These are phyloP conservation scores for Globisporangium emineosum DNA, from an alignment of 352 stramenopile species.

Conservation along the genomic window DNA sequence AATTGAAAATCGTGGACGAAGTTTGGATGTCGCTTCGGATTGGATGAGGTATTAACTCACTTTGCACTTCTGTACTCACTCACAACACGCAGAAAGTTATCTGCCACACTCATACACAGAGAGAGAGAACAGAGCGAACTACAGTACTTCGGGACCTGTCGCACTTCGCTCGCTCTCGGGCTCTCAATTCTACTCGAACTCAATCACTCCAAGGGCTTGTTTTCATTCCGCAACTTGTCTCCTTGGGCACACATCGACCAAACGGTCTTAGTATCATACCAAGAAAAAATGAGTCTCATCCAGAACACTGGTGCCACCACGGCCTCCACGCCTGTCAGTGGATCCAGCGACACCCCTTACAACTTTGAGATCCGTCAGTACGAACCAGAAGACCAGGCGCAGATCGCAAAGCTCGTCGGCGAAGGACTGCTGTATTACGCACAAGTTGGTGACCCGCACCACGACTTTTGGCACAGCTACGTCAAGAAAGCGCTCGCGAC, in stretches of 20 bases:
- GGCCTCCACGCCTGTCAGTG: background rate
- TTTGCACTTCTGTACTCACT: background rate
- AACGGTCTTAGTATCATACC: background rate
- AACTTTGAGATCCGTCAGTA: conserved; percentile 18
- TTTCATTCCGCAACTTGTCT: background rate
- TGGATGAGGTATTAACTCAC: too few species aligned
- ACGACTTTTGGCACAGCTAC: conserved; percentile 9
- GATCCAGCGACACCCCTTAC: background rate
- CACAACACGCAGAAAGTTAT: background rate
- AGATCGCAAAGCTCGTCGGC: conserved; percentile 5
- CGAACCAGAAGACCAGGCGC: background rate
- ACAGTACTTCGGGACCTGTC: too few species aligned
- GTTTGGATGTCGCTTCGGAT: background rate
- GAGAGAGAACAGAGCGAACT: too few species aligned
- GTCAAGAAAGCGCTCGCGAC: conserved; percentile 1
- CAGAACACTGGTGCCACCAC: background rate
- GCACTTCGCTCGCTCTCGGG: too few species aligned
- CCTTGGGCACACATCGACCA: background rate
- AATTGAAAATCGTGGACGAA: background rate
- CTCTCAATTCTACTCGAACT: too few species aligned
- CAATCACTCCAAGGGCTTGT: too few species aligned
- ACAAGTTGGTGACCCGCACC: background rate
- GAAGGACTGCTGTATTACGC: conserved; percentile 12
- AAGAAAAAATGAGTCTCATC: background rate
- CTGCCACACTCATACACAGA: too few species aligned